Evolutionary conservation across 73 alveolate genomes (phyloP), one percentile per base, ranked within the genome.

Genomic region (Blepharisma japonicum): DNA sequence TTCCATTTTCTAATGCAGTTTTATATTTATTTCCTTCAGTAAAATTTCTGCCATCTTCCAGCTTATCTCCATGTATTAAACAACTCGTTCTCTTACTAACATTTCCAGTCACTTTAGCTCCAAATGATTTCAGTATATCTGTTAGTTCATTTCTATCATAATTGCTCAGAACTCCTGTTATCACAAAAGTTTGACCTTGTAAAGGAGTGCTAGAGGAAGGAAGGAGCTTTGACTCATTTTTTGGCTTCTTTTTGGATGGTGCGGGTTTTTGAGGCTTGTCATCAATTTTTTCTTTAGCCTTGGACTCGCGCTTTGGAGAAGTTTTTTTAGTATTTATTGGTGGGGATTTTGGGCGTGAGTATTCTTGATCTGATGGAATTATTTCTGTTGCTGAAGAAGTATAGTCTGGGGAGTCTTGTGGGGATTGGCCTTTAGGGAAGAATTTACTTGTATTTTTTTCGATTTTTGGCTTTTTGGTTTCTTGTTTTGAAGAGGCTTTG

Each of bases 21-120:
- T 74, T 80, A 77, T 90, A 97, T 87, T 97, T 97, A 66, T 87
- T 88, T n/a, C 99, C 98, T 78, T 93, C 91, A 4, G 76, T 83
- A 50, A 67, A 89, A 11, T 89, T 95, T 85, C 99, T 85, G 11
- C 99, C 99, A 90, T 97, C 99, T 86, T 97, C 99, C 25, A 97
- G 87, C 21, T 74, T 80, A 55, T 84, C 90, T 23, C 99, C 99
- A 54, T 81, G 94, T 8, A 97, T 83, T 45, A 97, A 86, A 56
- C 78, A 90, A 47, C 86, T 87, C 3, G 99, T 97, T 32, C 94
- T 89, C 6, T 98, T 94, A 68, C 97, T 85, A 4, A 97, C 97
- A 21, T 94, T 83, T 4, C 86, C 78, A 53, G 97, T 87, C n/a
- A 80, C 87, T 68, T 88, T 87, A 6, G 93, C 98, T 6, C 98